Base-by-base conservation (phyloP, 768 basidiomycete genomes). In the Calvatia gigantea region DNA sequence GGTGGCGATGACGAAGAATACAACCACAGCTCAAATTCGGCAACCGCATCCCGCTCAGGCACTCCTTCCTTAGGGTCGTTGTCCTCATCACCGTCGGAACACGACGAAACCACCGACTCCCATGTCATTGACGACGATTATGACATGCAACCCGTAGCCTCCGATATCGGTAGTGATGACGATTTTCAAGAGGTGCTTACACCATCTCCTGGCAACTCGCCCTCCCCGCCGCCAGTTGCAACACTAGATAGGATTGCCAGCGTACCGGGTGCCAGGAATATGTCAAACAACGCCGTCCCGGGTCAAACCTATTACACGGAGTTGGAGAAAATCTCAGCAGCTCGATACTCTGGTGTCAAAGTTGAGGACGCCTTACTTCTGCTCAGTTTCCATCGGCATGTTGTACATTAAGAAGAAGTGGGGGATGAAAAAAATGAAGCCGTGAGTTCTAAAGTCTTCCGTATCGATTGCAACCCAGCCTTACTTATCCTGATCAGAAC, bases 141-240 rank as follows among this genome's bases (percentile, higher is more conserved):
- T 44, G 76, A 78, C 47, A 68, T 73, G 59, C 70, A 70, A 29
- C 71, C 66, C 58, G 63, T 59, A 32, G 73, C 75, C 55, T 80
- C 79, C 29, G 84, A 86, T 60, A 75, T 80, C 65, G 75, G 73
- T 45, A 88, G 85, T 64, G 85, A 87, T 47, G 88, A 90, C 48
- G 86, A 89, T 51, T 82, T 77, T 59, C 83, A 86, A 56, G 87
- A 90, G 64, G 85, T 84, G 9, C 83, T 89, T 23, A 89, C 87
- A 0, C 88, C 88, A 12, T 82, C 83, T 2, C 84, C 86, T 15
- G 80, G 79, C 37, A 72, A 76, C 29, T 73, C 71, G 7, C 73
- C 73, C 25, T 70, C 70, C 4, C 64, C 72, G 3, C 64, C 67
- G 47, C 60, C 62, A 12, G 56, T 64, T 14, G 59, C 67, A 14